Base-by-base conservation (phyloP, 2,329 filamentous ascomycete species). In the Helotiales sp. region DNA sequence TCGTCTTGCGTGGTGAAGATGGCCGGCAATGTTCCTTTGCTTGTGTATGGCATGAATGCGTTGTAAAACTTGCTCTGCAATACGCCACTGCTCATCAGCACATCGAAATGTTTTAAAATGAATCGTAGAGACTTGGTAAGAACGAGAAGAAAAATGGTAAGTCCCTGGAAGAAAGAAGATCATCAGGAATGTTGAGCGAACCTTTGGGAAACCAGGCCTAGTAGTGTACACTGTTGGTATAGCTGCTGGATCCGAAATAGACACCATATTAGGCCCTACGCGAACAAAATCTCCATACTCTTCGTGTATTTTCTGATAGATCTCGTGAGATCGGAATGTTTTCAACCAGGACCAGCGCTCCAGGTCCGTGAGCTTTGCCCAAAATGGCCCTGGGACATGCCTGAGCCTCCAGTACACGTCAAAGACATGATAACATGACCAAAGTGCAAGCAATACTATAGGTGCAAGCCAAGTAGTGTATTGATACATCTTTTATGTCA, bases 1-100 rank as follows among this genome's bases (percentile, higher is more conserved):
- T 72, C 65, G 60, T 76, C 63, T 25, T 68, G 65, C 19, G 72
- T 71, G 8, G 64, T 54, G 38, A 75, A 74, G n/a, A 62, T 10
- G 2, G 40, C 49, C 4, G 38, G 50, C 2, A 51, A 22, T 10
- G 27, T 22, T 13, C 46, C 44, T 8, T 48, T 54, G 10, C 52
- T 50, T 13, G 56, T 9, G 42, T 47, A 47, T 10, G 42, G 42
- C 42, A 47, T 47, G 19, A 47, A 22, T 22, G n/a, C 42, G 13
- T 22, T 10, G 19, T 47, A 47, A 24, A 27, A 47, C 42, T 22
- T 9, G 25, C 24, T 47, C 42, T 47, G 25, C 7, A 34, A 15
- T 9, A 34, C 31, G 31, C 9, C 9, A 34, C 9, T 15, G n/a
- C 31, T 34, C 31, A 34, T 34, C 31, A 34, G 31, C 31, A 34